Base-by-base conservation (phyloP, 1,284 basidiomycete genomes). In the Porodaedalea pini region DNA sequence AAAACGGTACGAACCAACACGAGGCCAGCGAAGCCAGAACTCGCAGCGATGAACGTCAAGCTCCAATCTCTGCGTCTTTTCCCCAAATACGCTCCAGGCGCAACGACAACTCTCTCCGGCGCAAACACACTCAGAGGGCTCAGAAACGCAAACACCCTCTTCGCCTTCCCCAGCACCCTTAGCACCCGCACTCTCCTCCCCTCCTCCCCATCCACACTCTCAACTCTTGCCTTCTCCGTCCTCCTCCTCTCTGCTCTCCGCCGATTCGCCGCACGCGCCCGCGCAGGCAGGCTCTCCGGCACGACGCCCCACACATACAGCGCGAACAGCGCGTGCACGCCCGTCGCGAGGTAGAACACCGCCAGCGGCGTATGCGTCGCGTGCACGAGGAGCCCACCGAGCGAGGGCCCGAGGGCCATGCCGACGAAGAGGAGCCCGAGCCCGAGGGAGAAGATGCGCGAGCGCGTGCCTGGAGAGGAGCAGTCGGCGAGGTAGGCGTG, bases 231-330 rank as follows among this genome's bases (percentile, higher is more conserved):
- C n/a, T 49, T 53, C 54, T 66, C 66, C 40, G 65, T 65, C 61
- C 69, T 71, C 74, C 45, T 72, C 69, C 34, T 68, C 47, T 51
- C 61, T 8, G 65, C 62, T 7, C 57, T 57, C n/a, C 65, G 65
- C 4, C 8, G 69, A 65, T 49, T 70, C 69, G 4, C 68, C 63
- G 57, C 81, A 75, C 44, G 73, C 73, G 2, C 60, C 17, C 70
- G 65, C 43, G 67, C 66, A 11, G 81, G 75, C 11, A 93, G 77
- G 0, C 90, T 90, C 69, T 94, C 92, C 0, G 92, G 92, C 39
- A 94, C 69, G 60, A 90, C 32, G 59, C 85, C 71, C 70, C 82
- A 78, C 32, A 83, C 66, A 45, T 83, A 64, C 25, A 80, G 52
- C 1, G 78, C 70, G 63, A 81, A 85, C 34, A 82, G 4, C 15